Evolutionary conservation across 1,139 yeast genomes (phyloP).

Genomic region (Zygoascus hellenicus): DNA sequence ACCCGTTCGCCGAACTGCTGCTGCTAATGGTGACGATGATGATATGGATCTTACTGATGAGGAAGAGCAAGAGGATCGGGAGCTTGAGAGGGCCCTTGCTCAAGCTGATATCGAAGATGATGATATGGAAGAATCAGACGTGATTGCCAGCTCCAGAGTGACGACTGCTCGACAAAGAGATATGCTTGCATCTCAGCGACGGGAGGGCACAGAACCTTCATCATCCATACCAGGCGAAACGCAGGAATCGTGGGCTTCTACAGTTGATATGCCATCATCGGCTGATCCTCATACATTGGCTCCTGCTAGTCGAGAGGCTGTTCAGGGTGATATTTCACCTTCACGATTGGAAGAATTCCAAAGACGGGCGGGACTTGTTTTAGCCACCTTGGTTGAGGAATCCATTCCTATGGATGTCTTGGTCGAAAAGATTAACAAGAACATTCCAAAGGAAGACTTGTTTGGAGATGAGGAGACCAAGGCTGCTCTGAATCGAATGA

Average conservation of each 20-base stretch:
- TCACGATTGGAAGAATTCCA: conserved; percentile 30
- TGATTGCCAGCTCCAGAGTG: conserved; percentile 15
- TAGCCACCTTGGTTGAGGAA: conserved; percentile 31
- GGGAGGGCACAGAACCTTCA: conserved; percentile 13
- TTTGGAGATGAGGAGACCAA: conserved; percentile 33
- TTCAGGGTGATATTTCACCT: conserved; percentile 29
- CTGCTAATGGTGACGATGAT: conserved; percentile 31
- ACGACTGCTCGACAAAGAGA: conserved; percentile 24
- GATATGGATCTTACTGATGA: conserved; percentile 18
- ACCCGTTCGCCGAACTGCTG: neutral
- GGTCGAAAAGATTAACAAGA: conserved; percentile 31
- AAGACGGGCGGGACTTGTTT: conserved; percentile 31
- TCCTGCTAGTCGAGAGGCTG: conserved; percentile 15
- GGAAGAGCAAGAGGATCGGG: conserved; percentile 12
- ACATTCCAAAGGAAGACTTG: conserved; percentile 32
- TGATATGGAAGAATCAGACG: conserved; percentile 17
- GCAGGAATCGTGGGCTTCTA: conserved; percentile 27
- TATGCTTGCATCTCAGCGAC: conserved; percentile 11
- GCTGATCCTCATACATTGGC: conserved; percentile 15
- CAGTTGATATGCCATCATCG: conserved; percentile 11
- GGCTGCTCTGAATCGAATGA: conserved; percentile 35
- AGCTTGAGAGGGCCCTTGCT: conserved; percentile 5
- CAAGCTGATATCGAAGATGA: conserved; percentile 16
- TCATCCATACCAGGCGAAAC: conserved; percentile 18
- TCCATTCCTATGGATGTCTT: conserved; percentile 24